These are phyloP conservation scores for Dendrocalamus sinicus DNA, from an alignment of 176 grass and related monocot species.

Conservation along the genomic window DNA sequence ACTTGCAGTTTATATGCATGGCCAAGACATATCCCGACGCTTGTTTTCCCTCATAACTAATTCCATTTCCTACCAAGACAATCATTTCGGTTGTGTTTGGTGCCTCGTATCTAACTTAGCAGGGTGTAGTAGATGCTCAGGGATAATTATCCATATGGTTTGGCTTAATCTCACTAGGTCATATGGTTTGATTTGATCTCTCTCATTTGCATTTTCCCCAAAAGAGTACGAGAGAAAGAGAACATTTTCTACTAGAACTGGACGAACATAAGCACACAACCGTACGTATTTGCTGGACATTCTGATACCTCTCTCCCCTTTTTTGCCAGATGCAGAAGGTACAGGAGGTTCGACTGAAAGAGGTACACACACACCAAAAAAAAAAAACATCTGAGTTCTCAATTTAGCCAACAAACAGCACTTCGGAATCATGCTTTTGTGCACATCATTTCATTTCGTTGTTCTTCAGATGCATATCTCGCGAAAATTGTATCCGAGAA, in stretches of 20 bases:
- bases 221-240: background rate
- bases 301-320: background rate
- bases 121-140: background rate
- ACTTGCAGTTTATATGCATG: background rate
- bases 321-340: conserved; percentile 35
- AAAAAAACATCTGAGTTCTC: background rate
- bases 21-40: background rate
- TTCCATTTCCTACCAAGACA: too few relatives aligned
- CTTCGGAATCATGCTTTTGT: background rate
- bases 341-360: conserved; percentile 54
- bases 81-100: too few relatives aligned
- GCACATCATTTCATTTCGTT: background rate
- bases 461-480: conserved; percentile 58
- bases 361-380: conserved; percentile 29
- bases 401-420: background rate
- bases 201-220: background rate
- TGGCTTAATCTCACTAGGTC: background rate
- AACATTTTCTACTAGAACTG: background rate
- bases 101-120: background rate
- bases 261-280: background rate
- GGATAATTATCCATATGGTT: background rate
- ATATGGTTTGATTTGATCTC: background rate
- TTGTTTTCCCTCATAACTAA: background rate
- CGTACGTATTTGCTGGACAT: background rate
- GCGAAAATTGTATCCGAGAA: conserved; percentile 63